Percentiles rank a stretch among this genome's conserved stretches.
phyloP scores from a whole-genome alignment of 2,329 filamentous ascomycete genomes.

The Fonsecaea multimorphosa region DNA sequence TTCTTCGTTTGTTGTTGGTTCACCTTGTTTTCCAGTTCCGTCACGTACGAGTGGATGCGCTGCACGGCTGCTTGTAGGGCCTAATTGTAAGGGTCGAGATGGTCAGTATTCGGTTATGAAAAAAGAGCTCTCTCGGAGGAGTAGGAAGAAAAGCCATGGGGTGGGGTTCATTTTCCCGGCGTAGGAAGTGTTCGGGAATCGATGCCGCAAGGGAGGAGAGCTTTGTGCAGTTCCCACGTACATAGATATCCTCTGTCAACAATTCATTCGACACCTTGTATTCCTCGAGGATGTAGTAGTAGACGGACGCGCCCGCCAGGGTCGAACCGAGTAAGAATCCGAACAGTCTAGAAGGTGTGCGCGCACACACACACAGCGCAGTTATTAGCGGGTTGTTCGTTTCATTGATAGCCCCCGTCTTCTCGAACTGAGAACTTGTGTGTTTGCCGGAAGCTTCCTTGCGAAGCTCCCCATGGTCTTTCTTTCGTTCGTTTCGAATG shows the following conservation, averaged over 20 bases:
- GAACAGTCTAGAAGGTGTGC: conserved; percentile 73
- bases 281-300: conserved; percentile 91
- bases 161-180: not conserved
- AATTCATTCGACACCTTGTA: conserved; percentile 94
- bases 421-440: no score
- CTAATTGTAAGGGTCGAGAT: conserved; percentile 59
- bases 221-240: conserved; percentile 59
- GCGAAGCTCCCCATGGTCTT: conserved; percentile 19
- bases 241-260: conserved; percentile 93
- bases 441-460: no score
- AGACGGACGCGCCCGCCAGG: conserved; percentile 78
- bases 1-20: conserved; percentile 56
- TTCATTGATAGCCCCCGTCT: not conserved
- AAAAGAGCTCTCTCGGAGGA: not conserved
- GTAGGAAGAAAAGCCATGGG: not conserved
- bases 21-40: conserved; percentile 79
- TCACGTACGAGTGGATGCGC: conserved; percentile 82
- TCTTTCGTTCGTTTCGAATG: not conserved
- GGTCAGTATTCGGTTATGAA: conserved; percentile 27
- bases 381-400: conserved; percentile 27
- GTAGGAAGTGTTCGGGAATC: not conserved
- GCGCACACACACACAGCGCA: no score
- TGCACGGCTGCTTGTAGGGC: conserved; percentile 86
- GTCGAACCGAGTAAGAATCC: conserved; percentile 89
- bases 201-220: not conserved